These are phyloP conservation scores for Boletus sp. DNA, from an alignment of 768 basidiomycete species.

Conservation along the genomic window DNA sequence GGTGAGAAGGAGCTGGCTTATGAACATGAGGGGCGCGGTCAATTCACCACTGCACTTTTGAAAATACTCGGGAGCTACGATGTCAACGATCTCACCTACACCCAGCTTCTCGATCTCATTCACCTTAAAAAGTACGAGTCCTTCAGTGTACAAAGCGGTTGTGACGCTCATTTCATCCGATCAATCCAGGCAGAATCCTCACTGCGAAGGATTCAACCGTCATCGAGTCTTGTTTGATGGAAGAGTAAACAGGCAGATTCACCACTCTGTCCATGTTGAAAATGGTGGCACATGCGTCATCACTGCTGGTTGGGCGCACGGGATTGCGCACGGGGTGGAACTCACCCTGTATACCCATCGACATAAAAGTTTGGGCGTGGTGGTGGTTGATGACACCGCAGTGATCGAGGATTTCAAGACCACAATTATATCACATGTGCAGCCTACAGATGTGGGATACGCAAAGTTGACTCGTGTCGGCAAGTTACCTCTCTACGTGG, in stretches of 20 bases:
- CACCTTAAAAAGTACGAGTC: conserved; percentile 3
- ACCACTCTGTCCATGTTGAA: not conserved
- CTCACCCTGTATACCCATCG: conserved; percentile 19
- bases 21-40: conserved; percentile 20
- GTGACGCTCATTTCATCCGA: not conserved
- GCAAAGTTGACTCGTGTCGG: not conserved
- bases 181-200: conserved; percentile 26
- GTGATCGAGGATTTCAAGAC: conserved; percentile 14
- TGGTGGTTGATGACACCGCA: conserved; percentile 7
- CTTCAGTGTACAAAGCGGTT: not conserved
- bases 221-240: conserved; percentile 25
- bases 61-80: not conserved
- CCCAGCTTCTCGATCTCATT: conserved; percentile 20
- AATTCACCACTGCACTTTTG: conserved; percentile 27
- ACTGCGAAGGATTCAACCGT: conserved; percentile 24
- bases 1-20: conserved; percentile 34
- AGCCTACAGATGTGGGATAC: not conserved
- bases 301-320: conserved; percentile 25
- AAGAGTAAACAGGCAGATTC: conserved; percentile 6
- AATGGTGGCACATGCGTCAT: conserved; percentile 15
- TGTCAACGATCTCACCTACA: conserved; percentile 22
- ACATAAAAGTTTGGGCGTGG: not conserved
- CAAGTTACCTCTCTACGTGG: not conserved
- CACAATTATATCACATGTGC: not conserved
- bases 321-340: conserved; percentile 12